Base-by-base conservation (phyloP, 179 eudicot species). In the Dionaea muscipula region DNA sequence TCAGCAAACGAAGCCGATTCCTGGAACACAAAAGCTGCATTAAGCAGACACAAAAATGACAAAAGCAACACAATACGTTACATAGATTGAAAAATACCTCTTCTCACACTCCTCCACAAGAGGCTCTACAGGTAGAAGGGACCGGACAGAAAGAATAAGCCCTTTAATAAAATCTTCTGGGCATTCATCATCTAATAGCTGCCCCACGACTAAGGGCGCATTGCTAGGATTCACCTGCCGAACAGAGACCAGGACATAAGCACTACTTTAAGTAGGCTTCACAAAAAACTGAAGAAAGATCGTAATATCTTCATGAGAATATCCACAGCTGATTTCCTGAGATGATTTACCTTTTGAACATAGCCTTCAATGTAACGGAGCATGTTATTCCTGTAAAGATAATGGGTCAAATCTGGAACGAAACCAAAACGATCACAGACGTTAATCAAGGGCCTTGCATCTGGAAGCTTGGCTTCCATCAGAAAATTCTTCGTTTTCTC, bases 401-500 rank as follows among this genome's bases (percentile, higher is more conserved):
- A 76, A 55, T 76, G 80, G 45, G 80, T 76, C 44, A 76, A 63
- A 62, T 76, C 80, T 18, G 80, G 80, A 15, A 76, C 80, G 57
- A 72, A 76, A 35, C 80, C 80, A 62, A 72, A 72, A 11, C 80
- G 77, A 55, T 76, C 80, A 43, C 80, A 76, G 16, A 72, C 80
- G 59, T 76, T 76, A 25, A 76, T 76, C 49, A 76, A 59, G 62
- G 80, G 80, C 26, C 80, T 55, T 25, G 80, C 80, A 68, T 76
- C 80, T 8, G 80, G 80, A 56, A 76, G 80, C 51, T 75, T 75
- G 48, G 80, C 74, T 47, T 75, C 77, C 80, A 75, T 75, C 66
- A 75, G 68, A 63, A 76, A 76, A 45, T 76, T 76, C 66, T 72
- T 76, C 5, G 80, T 76, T 61, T 76, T 76, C 59, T 72, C 80